Base-by-base conservation (phyloP, 208 protist genomes). In the Wallacemonas sp. region DNA sequence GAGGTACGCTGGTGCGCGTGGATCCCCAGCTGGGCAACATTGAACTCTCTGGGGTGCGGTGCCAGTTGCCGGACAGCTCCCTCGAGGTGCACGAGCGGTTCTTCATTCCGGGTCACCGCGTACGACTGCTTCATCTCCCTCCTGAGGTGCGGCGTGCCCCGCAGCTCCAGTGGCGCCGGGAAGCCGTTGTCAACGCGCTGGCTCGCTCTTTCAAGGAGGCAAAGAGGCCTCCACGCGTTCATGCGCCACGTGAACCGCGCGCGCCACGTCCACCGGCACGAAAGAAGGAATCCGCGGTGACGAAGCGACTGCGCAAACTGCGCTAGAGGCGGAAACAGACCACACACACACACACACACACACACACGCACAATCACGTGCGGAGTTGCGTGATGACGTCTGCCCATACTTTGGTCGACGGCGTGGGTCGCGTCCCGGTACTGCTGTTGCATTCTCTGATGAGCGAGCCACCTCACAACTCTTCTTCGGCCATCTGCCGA, bases 51-150 rank as follows among this genome's bases (percentile, higher is more conserved):
- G 50, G 12, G 10, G 50, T 57, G 26, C 50, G 50, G 3, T 57
- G 50, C 50, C 50, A 57, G 34, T n/a, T 57, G 50, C 50, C 50
- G 9, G 50, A 57, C 29, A 57, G 50, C 50, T 57, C 50, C 3
- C 50, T 57, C 30, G 50, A 57, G 22, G 50, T 57, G 13, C 50
- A 57, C 22, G 50, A 57, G 32, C 50, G 50, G n/a, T 57, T 57
- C 21, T 57, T 57, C 21, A 57, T 57, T 38, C 50, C 50, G n/a
- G 50, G 50, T 19, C 12, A 21, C 38, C 50, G 50, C 29, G 50
- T 57, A n/a, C 50, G 50, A 13, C 50, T 57, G 9, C 10, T 57
- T 8, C 50, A 57, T 19, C n/a, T 57, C 30, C 50, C 50, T 8
- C 9, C 32, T 39, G 50, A 57, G 50, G 50, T 57, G 30, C 50